Base-by-base conservation (phyloP, 306 rosid species). In the Corylus heterophylla region DNA sequence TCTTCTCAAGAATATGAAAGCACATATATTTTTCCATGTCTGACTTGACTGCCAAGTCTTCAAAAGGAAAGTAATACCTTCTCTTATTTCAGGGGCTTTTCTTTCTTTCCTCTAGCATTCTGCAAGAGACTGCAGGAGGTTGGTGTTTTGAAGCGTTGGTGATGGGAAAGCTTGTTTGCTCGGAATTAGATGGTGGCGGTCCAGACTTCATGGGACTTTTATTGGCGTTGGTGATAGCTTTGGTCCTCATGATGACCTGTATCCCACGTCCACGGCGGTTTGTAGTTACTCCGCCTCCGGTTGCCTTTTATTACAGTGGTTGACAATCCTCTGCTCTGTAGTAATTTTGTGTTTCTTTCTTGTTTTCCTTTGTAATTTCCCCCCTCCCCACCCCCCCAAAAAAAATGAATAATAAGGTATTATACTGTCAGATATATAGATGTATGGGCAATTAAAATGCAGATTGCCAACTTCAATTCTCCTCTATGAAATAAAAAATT, bases 91-190 rank as follows among this genome's bases (percentile, higher is more conserved):
- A 47, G 25, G 2, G 25, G 42, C 8, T 9, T 56, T 9, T 56
- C 27, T n/a, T 68, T 31, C 44, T 71, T 42, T 7, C 7, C 1
- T 39, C 45, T 12, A 54, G 29, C n/a, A 25, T 45, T 72, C 59
- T 74, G 72, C 25, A 55, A 45, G 69, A 39, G 62, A 10, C 35
- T 13, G 10, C 25, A 54, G 58, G 67, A 64, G 58, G 66, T 39
- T 50, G 5, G 61, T 67, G 49, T 13, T 42, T 69, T 7, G 12
- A 11, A 42, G 31, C 71, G 18, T 55, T 80, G 83, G 84, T 42
- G 16, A 85, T 83, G 95, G 79, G 82, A 22, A 91, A 87, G 83
- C 6, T 83, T 25, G 14, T 80, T 42, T 82, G 87, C 80, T 50
- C 70, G 17, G 80, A 48, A 22, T 2, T 56, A 37, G 58, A 69